Evolutionary conservation across 768 basidiomycete genomes (phyloP), one percentile per base, ranked within the genome.

Genomic region (Lyophyllum shimeji): DNA sequence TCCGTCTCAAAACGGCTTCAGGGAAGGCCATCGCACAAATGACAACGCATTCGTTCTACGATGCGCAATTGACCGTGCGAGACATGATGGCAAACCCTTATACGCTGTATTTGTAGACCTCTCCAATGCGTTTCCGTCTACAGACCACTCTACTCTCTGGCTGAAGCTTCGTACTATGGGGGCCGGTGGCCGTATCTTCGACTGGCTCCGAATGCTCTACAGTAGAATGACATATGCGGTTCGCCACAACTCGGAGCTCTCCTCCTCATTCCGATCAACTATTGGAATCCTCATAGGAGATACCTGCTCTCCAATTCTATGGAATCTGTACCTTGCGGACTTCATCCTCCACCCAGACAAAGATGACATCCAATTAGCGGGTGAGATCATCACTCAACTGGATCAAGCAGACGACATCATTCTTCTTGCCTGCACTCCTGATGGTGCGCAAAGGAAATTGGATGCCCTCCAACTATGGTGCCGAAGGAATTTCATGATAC

Each of bases 101-200:
- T 60, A 57, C 54, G 61, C 59, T 2, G 63, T 58, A 0, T 62
- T 56, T 46, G 42, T 61, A 13, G 63, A 66, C 50, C 25, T 63
- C 40, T 55, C 54, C 6, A 71, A 72, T 57, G 68, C 68, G 2
- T 72, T 70, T 54, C 71, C 70, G 0, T 68, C 66, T 1, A 59
- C 60, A 1, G 55, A 71, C 21, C 63, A 62, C n/a, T 46, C 63
- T 18, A 63, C 67, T 0, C 62, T 70, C 8, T 70, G 67, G 69
- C 31, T 60, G 7, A 69, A 70, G 44, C 57, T 70, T 0, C 7
- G 46, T 3, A 18, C 21, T 3, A 43, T 50, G 44, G 67, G 69
- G 1, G 55, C 56, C 12, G 23, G 34, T 23, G 63, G 63, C 11
- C 61, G 54, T 2, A 25, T 66, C 1, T 55, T 66, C 53, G 65